Conservation (phyloP, 2,329 filamentous ascomycete genomes). For the Aspergillus tanneri region DNA sequence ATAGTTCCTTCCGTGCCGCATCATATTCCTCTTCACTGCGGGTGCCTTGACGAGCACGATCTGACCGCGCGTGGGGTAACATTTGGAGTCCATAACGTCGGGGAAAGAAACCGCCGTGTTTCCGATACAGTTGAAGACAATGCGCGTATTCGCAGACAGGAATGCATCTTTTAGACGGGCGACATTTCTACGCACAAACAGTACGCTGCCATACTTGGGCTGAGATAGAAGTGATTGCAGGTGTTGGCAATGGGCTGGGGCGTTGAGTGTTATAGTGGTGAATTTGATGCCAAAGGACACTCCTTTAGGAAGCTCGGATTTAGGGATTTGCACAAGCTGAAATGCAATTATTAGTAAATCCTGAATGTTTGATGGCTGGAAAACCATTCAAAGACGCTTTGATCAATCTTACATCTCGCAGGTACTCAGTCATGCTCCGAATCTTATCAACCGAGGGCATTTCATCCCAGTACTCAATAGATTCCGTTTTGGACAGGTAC, state of each 20-base stretch:
- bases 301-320: constrained; percentile 19
- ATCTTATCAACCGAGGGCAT: constrained; percentile 43
- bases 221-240: constrained; percentile 17
- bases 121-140: constrained; percentile 26
- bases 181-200: constrained; percentile 6
- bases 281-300: constrained; percentile 39
- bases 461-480: constrained; percentile 46
- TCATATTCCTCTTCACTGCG: constrained; percentile 35
- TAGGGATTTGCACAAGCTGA: constrained; percentile 1
- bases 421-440: constrained; percentile 42
- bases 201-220: constrained; percentile 7
- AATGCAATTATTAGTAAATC: background rate
- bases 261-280: constrained; percentile 41
- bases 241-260: constrained; percentile 40
- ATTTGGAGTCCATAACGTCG: constrained; percentile 41
- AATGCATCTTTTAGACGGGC: background rate
- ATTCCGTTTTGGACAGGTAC: constrained; percentile 40
- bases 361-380: background rate
- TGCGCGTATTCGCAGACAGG: background rate
- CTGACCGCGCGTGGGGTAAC: constrained; percentile 45
- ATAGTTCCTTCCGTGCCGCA: constrained; percentile 42
- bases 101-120: constrained; percentile 35
- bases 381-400: background rate
- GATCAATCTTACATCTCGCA: constrained; percentile 25
- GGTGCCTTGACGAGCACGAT: constrained; percentile 40